A percentile compares a stretch with the other conserved stretches of the same genome.
These are phyloP conservation scores for Scortechinia acanthostroma DNA, from an alignment of 2,329 filamentous ascomycete genomes.

Conservation along the genomic window DNA sequence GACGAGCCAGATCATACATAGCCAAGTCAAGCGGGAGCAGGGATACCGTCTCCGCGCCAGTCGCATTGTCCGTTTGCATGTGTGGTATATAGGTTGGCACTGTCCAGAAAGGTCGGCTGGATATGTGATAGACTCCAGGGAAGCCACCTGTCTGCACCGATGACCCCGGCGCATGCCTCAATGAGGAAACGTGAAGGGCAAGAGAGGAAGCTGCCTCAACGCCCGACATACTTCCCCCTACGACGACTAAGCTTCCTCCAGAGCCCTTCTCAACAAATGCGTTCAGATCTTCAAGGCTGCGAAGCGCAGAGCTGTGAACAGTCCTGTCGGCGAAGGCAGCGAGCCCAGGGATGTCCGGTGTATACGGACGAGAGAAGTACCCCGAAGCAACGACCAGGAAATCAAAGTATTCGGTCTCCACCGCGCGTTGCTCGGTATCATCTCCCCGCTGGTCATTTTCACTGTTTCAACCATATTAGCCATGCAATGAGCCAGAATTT, in stretches of 20 bases:
- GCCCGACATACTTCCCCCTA: conserved; percentile 45
- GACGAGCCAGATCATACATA: conserved; percentile 37
- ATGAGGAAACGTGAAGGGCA: conserved; percentile 17
- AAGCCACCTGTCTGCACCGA: conserved; percentile 18
- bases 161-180: background rate
- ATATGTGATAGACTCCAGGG: conserved; percentile 36
- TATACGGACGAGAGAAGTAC: conserved; percentile 34
- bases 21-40: conserved; percentile 40
- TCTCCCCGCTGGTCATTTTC: too few species aligned
- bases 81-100: conserved; percentile 35
- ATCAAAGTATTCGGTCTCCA: conserved; percentile 29
- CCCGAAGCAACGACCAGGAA: conserved; percentile 39
- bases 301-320: conserved; percentile 31
- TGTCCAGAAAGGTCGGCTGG: conserved; percentile 38
- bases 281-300: conserved; percentile 10
- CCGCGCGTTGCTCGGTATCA: conserved; percentile 13
- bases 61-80: conserved; percentile 7
- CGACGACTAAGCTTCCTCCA: conserved; percentile 27
- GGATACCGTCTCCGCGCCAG: conserved; percentile 15
- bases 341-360: conserved; percentile 21
- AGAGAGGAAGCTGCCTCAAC: conserved; percentile 40
- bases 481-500: too few species aligned
- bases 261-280: background rate
- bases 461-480: background rate
- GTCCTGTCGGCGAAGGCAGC: conserved; percentile 12